Conservation (phyloP, 192 early-diverging fungal genomes). For the Coemansia sp. region DNA sequence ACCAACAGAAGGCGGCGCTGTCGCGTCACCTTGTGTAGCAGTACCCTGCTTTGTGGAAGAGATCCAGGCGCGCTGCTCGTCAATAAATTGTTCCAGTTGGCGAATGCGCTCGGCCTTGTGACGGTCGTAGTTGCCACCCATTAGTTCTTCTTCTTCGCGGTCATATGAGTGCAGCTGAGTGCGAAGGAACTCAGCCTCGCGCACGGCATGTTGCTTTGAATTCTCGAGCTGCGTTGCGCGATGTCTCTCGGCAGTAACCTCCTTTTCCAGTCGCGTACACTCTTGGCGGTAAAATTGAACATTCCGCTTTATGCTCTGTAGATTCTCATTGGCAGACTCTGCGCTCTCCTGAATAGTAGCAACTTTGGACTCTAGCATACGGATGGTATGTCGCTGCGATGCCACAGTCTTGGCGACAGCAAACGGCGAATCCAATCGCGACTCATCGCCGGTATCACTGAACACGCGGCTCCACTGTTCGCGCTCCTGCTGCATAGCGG, state of each 20-base stretch:
- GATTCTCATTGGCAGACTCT: slow-evolving; percentile 2
- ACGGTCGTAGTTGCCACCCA: slow-evolving; percentile 58
- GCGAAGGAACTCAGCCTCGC: slow-evolving; percentile 63
- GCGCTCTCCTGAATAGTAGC: slow-evolving; percentile 10
- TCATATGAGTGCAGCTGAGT: slow-evolving; percentile 61
- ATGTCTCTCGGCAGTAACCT: slow-evolving; percentile 24
- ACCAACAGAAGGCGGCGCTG: background rate
- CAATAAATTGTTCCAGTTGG: slow-evolving; percentile 63
- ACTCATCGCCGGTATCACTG: background rate
- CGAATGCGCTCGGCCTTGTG: slow-evolving; percentile 60
- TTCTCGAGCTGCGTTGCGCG: slow-evolving; percentile 42
- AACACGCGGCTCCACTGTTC: slow-evolving; percentile 50
- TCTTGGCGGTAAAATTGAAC: background rate
- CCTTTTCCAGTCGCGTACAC: slow-evolving; percentile 11
- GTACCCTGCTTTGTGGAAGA: slow-evolving; percentile 7
- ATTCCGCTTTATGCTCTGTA: slow-evolving; percentile 1
- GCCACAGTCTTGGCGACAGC: slow-evolving; percentile 28
- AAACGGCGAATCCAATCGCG: slow-evolving; percentile 16
- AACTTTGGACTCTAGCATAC: slow-evolving; percentile 18
- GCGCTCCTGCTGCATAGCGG: slow-evolving; percentile 44
- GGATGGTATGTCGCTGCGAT: slow-evolving; percentile 21
- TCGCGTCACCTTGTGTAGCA: background rate
- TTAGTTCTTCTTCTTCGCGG: slow-evolving; percentile 34
- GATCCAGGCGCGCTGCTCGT: slow-evolving; percentile 56
- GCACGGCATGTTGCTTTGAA: slow-evolving; percentile 56